These are phyloP conservation scores for Didymella pomorum DNA, from an alignment of 2,329 filamentous ascomycete genomes.

Conservation along the genomic window DNA sequence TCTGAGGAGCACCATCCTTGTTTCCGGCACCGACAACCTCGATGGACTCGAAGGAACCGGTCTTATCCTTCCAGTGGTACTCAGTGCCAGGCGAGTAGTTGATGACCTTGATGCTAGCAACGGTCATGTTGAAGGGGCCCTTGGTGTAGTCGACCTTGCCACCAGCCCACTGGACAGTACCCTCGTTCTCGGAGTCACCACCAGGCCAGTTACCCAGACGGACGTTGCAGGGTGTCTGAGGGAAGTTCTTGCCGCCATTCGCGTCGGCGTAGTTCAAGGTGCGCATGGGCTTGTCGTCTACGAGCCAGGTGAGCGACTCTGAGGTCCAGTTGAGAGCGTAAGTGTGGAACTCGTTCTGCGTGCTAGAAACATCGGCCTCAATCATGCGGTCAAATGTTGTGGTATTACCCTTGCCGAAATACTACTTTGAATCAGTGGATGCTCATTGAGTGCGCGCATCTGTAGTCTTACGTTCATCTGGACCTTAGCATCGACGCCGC, in stretches of 20 bases:
- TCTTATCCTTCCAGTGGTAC: constrained; percentile 61
- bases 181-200: constrained; percentile 59
- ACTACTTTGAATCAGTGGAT: constrained; percentile 44
- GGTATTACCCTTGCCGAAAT: constrained; percentile 75
- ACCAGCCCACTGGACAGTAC: constrained; percentile 73
- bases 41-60: constrained; percentile 60
- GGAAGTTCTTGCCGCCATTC: constrained; percentile 68
- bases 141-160: constrained; percentile 60
- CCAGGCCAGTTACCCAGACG: constrained; percentile 58
- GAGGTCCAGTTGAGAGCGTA: constrained; percentile 78
- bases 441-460: neutral
- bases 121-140: constrained; percentile 61
- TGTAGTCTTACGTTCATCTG: constrained; percentile 64
- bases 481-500: constrained; percentile 68
- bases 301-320: constrained; percentile 70
- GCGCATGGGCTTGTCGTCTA: constrained; percentile 73
- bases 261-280: constrained; percentile 67
- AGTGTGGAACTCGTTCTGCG: constrained; percentile 68
- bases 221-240: constrained; percentile 76
- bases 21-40: constrained; percentile 51
- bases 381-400: constrained; percentile 74
- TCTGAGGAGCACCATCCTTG: constrained; percentile 42
- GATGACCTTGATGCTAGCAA: constrained; percentile 59
- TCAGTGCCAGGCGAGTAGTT: constrained; percentile 61
- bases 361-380: constrained; percentile 64